phyloP scores from a whole-genome alignment of 1,284 basidiomycete genomes.

The Marasmius oreades region DNA sequence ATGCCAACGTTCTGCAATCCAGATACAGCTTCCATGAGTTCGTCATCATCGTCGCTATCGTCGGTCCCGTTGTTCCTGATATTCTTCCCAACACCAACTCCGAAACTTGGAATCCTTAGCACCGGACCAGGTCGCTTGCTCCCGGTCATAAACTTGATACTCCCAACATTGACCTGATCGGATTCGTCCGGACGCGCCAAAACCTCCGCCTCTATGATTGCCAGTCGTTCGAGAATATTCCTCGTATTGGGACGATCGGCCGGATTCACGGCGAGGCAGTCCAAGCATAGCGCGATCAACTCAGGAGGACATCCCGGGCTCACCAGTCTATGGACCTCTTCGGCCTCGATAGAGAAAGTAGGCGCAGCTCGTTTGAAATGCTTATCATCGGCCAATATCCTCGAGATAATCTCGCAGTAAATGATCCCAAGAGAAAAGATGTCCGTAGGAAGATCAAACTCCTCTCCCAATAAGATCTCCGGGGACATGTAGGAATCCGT shows the following conservation, averaged over 20 bases:
- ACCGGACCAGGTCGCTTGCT: slow-evolving; percentile 53
- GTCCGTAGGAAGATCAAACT: slow-evolving; percentile 92
- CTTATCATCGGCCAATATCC: slow-evolving; percentile 80
- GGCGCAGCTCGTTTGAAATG: slow-evolving; percentile 81
- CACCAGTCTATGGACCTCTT: slow-evolving; percentile 70
- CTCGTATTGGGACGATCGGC: slow-evolving; percentile 72
- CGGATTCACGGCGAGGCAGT: slow-evolving; percentile 76
- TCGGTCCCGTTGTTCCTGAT: slow-evolving; percentile 46
- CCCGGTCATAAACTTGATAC: slow-evolving; percentile 74
- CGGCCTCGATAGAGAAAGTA: slow-evolving; percentile 71
- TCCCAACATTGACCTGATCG: slow-evolving; percentile 79
- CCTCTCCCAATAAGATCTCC: slow-evolving; percentile 88
- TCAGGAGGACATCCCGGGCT: slow-evolving; percentile 76
- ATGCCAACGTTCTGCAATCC: slow-evolving; percentile 50
- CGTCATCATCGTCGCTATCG: slow-evolving; percentile 57
- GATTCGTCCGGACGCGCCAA: slow-evolving; percentile 62
- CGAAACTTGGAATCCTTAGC: slow-evolving; percentile 85
- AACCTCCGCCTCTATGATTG: slow-evolving; percentile 79
- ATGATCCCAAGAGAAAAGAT: slow-evolving; percentile 95
- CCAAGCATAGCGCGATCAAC: slow-evolving; percentile 76
- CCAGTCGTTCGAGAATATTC: slow-evolving; percentile 70
- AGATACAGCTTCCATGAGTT: slow-evolving; percentile 65
- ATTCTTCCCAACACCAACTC: slow-evolving; percentile 64
- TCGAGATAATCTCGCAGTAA: slow-evolving; percentile 86
- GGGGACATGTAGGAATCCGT: slow-evolving; percentile 95